Base-by-base conservation (phyloP, 805 yeast genomes). In the Tetrapisispora namnaoensis region DNA sequence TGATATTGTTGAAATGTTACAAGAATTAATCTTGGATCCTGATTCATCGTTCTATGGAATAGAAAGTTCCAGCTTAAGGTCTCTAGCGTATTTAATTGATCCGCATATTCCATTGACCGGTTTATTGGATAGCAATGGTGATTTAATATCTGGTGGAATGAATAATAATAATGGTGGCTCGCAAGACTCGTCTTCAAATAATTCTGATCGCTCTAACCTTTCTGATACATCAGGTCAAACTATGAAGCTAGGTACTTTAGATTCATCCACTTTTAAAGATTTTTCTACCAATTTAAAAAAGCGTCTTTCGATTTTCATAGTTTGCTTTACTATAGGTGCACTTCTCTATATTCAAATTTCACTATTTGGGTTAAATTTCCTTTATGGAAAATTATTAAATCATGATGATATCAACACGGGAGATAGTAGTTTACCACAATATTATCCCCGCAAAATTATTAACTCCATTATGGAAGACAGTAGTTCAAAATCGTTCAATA, bases 31-130 rank as follows among this genome's bases (percentile, higher is more conserved):
- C 38, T 67, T 70, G 45, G 68, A 80, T 49, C 54, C 72, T 0
- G 56, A 70, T n/a, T 86, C 95, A 0, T 54, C 55, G 30, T 63
- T 91, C 43, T 90, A 85, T 68, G 52, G 70, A 44, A 81, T 83
- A 64, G 74, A 82, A 18, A 77, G 78, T 58, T 24, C 55, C 10
- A 46, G 52, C 5, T 38, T 49, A n/a, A 44, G 43, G 22, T 22
- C 37, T 14, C 21, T 46, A 18, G 55, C 90, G 50, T 56, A 65
- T 36, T 74, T 86, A 64, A 84, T 91, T 54, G 96, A 90, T 64
- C 54, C 60, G 1, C 28, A 55, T 2, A 56, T 62, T 44, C 60
- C 64, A 10, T 46, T 62, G 34, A 53, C 56, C 6, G 60, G 62
- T 21, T 47, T 57, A 35, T 34, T 58, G 10, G 50, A 54, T 40